Evolutionary conservation across 306 rosid species (phyloP), one percentile per base, ranked within the genome.

Genomic region (Malus orientalis): DNA sequence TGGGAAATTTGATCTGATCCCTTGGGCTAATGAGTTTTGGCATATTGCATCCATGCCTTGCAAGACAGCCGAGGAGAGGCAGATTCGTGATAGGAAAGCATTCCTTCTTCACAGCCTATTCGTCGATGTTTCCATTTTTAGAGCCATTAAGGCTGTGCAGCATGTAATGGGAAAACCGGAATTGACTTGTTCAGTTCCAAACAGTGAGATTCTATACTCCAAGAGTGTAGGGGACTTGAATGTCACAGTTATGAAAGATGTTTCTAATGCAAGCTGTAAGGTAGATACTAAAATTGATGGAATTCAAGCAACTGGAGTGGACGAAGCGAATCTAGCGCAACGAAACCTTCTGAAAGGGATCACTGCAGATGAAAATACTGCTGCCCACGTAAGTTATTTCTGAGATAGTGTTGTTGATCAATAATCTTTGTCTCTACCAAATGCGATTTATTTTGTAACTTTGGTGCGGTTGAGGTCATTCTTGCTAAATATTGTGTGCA

Each of bases 321-420:
- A 71, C 76, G 81, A 74, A 77, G 84, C 85, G 82, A 86, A 87
- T 80, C 79, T 92, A 67, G 82, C 85, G n/a, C 87, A 95, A 69
- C 85, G 97, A 58, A 95, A 95, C 85, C 88, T 95, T 60, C 79
- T 95, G 74, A 92, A 95, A 85, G 98, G 98, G 80, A 95, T 95
- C 77, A 95, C 97, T 27, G 98, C 98, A 66, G 98, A 95, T 79
- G 98, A 95, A 86, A 95, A 92, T 84, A 95, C 97, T 45, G 97
- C 97, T 73, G 96, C 98, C 67, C 97, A 95, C 73, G 98, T 95
- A 91, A 79, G 97, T 78, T 74, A 42, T 32, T 81, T 79, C 18
- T 60, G 51, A 77, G 67, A 80, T 74, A 74, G 70, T 75, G 57
- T 65, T 19, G 78, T 22, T 74, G 76, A 67, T 71, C 68, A 68